phyloP scores from a whole-genome alignment of 768 basidiomycete species.

The Bullera alba region DNA sequence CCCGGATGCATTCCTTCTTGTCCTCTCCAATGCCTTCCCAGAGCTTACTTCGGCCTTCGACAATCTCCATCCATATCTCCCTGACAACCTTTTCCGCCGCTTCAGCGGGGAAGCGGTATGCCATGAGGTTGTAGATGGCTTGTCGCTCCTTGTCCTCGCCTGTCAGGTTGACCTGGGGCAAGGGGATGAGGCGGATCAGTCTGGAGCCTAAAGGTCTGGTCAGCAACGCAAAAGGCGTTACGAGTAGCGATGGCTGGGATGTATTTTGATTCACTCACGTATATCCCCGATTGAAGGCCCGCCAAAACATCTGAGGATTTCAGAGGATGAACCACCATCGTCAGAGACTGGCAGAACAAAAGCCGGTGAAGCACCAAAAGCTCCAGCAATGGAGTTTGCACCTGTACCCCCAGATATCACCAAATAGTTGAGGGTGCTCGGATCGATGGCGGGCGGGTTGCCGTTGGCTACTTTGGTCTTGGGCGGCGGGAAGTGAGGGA shows the following conservation, averaged over 20 bases:
- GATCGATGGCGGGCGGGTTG: too few species aligned
- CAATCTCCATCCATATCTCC: constrained; percentile 85
- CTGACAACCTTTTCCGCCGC: constrained; percentile 68
- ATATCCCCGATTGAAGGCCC: constrained; percentile 46
- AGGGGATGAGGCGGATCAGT: constrained; percentile 77
- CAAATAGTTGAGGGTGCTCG: constrained; percentile 48
- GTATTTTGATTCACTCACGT: constrained; percentile 29
- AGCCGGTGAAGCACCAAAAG: constrained; percentile 64
- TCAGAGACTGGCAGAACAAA: constrained; percentile 91
- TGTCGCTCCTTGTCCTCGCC: constrained; percentile 42
- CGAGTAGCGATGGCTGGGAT: constrained; percentile 55
- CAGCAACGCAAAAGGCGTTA: neutral
- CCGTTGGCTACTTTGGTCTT: too few species aligned
- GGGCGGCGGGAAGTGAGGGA: too few species aligned
- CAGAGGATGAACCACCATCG: constrained; percentile 89
- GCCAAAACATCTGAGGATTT: constrained; percentile 81
- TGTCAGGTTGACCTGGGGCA: constrained; percentile 51
- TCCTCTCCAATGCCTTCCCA: constrained; percentile 85
- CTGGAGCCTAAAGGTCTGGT: constrained; percentile 54
- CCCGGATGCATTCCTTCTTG: constrained; percentile 82
- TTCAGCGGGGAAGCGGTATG: constrained; percentile 66
- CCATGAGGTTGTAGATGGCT: constrained; percentile 68
- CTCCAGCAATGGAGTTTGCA: constrained; percentile 80
- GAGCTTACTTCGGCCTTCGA: constrained; percentile 72
- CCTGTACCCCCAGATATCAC: constrained; percentile 92